Base-by-base conservation (phyloP, 768 basidiomycete genomes). In the Rhodotorula kratochvilovae region DNA sequence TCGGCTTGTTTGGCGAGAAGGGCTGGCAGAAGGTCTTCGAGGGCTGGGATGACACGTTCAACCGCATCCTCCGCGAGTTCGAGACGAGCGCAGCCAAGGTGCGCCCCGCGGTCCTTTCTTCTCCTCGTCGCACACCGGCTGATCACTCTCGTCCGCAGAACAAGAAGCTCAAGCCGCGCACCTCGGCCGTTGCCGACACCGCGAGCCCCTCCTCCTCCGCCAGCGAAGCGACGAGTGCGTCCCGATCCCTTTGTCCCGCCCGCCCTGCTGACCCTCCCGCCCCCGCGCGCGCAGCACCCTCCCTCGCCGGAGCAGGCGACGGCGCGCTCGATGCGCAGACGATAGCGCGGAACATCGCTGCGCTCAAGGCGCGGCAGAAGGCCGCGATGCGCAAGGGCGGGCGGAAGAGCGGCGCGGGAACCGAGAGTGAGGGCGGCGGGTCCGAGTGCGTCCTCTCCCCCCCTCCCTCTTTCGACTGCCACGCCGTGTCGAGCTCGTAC, bases 261-360 rank as follows among this genome's bases (percentile, higher is more conserved):
- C 13, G 21, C 36, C 1, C 6, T n/a, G n/a, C 29, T 43, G 16
- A 31, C 29, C 13, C 43, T 11, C 23, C n/a, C 2, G 0, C 33
- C 10, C 16, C 1, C 31, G 5, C 17, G 0, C 42, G 11, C 15
- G 15, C 64, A 71, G 66, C 67, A 6, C 66, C 70, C 5, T 33
- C 63, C 25, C 46, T 53, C 11, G 62, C 39, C 4, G 33, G 27
- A 17, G 15, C 29, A 3, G 54, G 21, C 17, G 36, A 29, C 21
- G 70, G 27, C 5, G 3, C 61, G 2, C 42, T 61, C 29, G 91
- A 93, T 72, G 92, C 91, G 68, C 89, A 95, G 78, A 88, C 92
- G 76, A 98, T 98, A 71, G 88, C 94, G 7, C 85, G 90, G 75
- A 96, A 94, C 78, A 90, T 96, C 2, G 89, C 92, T 75, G 91